A percentile compares a stretch with the other conserved stretches of the same genome.
Evolutionary conservation across 805 yeast species (phyloP).

Genomic region (Sungouiella thailandica): DNA sequence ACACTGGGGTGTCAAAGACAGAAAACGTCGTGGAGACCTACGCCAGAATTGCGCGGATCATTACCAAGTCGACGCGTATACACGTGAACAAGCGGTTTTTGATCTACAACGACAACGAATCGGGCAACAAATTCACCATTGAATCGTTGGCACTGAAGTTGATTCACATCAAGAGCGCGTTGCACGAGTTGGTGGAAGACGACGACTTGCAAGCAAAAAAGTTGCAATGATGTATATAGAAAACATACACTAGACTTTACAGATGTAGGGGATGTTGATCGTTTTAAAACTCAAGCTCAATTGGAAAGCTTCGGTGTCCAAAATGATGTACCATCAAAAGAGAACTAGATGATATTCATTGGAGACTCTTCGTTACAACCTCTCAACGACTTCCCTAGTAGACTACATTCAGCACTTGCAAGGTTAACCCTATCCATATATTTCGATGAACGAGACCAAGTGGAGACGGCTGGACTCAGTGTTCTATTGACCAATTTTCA

Average conservation of each 20-base stretch:
- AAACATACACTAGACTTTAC: neutral
- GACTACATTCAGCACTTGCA: too few relatives aligned
- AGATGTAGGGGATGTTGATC: too few relatives aligned
- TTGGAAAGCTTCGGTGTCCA: too few relatives aligned
- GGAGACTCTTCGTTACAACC: too few relatives aligned
- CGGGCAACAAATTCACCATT: conserved; percentile 22
- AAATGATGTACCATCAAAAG: too few relatives aligned
- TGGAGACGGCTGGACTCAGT: too few relatives aligned
- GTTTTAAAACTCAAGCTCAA: too few relatives aligned
- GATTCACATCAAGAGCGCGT: conserved; percentile 29
- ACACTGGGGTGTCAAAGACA: conserved; percentile 19
- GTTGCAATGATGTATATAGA: conserved; percentile 6
- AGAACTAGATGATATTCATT: too few relatives aligned
- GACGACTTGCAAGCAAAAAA: conserved; percentile 14
- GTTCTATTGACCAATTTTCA: too few relatives aligned
- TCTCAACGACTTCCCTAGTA: too few relatives aligned
- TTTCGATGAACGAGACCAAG: too few relatives aligned
- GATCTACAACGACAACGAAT: conserved; percentile 19
- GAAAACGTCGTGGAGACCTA: conserved; percentile 27
- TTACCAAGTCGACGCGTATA: conserved; percentile 31
- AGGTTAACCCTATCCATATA: too few relatives aligned
- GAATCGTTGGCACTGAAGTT: conserved; percentile 26
- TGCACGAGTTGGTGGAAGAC: conserved; percentile 31
- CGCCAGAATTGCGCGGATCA: conserved; percentile 20
- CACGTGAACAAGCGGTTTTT: conserved; percentile 36